A percentile compares a stretch with the other conserved stretches of the same genome.
Conservation (phyloP, 257 asterid genomes). For the Solanum raphanifolium region DNA sequence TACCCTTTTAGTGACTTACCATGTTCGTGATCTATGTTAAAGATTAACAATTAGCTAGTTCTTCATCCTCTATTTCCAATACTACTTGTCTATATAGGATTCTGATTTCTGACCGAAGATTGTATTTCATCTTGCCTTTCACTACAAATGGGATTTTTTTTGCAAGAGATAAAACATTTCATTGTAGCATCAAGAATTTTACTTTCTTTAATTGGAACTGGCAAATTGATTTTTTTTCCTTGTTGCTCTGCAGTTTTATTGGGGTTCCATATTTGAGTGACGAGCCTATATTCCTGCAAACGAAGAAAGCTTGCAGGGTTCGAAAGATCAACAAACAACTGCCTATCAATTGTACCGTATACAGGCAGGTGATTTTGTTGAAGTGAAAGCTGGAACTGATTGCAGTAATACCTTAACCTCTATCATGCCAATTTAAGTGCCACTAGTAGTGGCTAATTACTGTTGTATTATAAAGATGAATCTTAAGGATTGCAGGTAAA, state of each 20-base stretch:
- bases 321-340: background rate
- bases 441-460: background rate
- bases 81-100: background rate
- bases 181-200: background rate
- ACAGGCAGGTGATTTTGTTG: background rate
- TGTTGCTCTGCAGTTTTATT: conserved; percentile 1
- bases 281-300: background rate
- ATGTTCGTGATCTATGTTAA: background rate
- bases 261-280: conserved; percentile 2
- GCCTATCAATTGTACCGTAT: background rate
- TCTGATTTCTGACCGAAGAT: background rate
- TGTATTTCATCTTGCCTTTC: background rate
- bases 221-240: background rate
- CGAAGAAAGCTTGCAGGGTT: background rate
- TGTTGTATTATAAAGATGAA: background rate
- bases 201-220: background rate
- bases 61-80: background rate
- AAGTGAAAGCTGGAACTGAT: background rate
- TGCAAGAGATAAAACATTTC: background rate
- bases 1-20: background rate
- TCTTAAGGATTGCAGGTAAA: background rate
- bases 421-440: background rate
- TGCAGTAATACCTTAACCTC: background rate
- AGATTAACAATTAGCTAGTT: background rate
- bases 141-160: background rate